phyloP scores from a whole-genome alignment of 2,329 filamentous ascomycete species.

The Cladophialophora yegresii region DNA sequence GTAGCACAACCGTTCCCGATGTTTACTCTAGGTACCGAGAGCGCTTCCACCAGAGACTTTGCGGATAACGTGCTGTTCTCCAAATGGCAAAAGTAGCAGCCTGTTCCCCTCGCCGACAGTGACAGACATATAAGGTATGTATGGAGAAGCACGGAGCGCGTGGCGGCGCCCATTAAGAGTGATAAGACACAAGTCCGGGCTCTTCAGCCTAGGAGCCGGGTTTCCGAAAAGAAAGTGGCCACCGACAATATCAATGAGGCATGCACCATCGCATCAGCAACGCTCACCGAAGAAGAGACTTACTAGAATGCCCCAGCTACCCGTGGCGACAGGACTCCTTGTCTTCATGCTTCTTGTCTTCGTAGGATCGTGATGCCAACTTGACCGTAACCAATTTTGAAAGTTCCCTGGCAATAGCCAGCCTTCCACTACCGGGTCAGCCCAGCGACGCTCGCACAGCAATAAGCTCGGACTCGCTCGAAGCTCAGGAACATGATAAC shows the following conservation, averaged over 20 bases:
- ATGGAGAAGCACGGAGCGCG: background rate
- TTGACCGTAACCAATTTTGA: background rate
- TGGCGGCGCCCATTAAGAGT: background rate
- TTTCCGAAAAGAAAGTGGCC: background rate
- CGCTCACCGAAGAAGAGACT: background rate
- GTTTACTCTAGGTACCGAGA: background rate
- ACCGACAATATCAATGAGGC: background rate
- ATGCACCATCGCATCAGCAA: background rate
- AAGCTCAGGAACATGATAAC: background rate
- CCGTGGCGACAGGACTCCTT: background rate
- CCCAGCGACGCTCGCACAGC: background rate
- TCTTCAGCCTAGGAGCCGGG: too few species aligned
- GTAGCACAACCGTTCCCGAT: background rate
- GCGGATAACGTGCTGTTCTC: background rate
- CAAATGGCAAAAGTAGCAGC: background rate
- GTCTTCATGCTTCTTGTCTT: background rate
- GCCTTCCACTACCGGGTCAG: background rate
- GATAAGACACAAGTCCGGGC: too few species aligned
- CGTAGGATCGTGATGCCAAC: background rate
- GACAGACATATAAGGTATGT: background rate
- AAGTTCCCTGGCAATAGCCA: background rate
- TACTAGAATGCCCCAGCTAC: background rate
- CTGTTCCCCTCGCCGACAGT: background rate
- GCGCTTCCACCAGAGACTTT: background rate
- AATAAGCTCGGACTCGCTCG: background rate